Percentiles rank a stretch among this genome's conserved stretches.
These are phyloP conservation scores for Dendrobium officinale DNA, from an alignment of 106 monocot species.

Conservation along the genomic window DNA sequence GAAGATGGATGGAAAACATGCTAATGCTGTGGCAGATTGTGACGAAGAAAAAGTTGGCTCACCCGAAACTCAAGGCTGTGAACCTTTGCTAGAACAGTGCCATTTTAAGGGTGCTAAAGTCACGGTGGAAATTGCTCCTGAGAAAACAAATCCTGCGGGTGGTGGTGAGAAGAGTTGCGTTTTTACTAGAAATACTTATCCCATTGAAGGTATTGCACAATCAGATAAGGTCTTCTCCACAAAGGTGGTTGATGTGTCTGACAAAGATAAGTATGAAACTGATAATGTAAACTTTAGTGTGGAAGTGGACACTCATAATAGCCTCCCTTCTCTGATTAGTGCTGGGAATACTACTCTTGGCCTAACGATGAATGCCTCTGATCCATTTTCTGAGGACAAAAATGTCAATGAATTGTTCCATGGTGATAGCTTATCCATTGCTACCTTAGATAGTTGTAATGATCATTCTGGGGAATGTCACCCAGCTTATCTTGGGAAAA, in stretches of 20 bases:
- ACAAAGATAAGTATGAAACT: constrained; percentile 10
- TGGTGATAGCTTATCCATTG: constrained; percentile 12
- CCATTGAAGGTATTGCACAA: neutral
- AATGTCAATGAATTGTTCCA: constrained; percentile 2
- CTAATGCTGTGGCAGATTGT: constrained; percentile 12
- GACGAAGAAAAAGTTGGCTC: constrained; percentile 3
- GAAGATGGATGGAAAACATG: constrained; percentile 10
- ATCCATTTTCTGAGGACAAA: constrained; percentile 8
- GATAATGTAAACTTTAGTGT: neutral
- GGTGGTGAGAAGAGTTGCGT: neutral
- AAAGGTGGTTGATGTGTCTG: neutral
- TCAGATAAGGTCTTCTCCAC: neutral
- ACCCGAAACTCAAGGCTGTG: constrained; percentile 3
- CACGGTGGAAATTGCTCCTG: neutral
- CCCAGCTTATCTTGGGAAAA: constrained; percentile 9
- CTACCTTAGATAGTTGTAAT: constrained; percentile 4
- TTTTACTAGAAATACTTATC: neutral
- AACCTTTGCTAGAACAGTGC: neutral
- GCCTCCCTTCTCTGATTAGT: constrained; percentile 7
- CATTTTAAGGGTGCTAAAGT: constrained; percentile 7
- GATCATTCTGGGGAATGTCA: constrained; percentile 3
- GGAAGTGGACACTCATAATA: constrained; percentile 7
- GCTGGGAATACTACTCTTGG: neutral
- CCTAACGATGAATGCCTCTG: neutral
- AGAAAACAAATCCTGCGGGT: constrained; percentile 12